Conservation (phyloP, 2,329 filamentous ascomycete species). For the Alternaria consortialis region DNA sequence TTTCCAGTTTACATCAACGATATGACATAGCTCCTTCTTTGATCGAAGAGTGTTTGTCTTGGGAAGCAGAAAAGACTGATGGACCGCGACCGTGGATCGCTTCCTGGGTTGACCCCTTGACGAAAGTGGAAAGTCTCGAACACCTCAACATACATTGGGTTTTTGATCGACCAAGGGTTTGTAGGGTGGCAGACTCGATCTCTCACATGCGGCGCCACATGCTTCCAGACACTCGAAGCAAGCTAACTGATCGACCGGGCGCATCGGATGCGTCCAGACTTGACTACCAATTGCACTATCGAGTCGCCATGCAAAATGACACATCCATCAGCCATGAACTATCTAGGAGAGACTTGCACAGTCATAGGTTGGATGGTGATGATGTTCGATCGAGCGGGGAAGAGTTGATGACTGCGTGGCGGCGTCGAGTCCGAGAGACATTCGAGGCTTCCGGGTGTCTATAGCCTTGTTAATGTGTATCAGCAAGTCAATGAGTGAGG, state of each 20-base stretch:
- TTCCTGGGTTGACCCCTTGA: conserved; percentile 30
- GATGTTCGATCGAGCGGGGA: neutral
- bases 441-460: conserved; percentile 10
- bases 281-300: conserved; percentile 11
- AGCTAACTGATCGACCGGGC: neutral
- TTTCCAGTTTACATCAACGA: conserved; percentile 24
- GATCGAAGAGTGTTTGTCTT: conserved; percentile 19
- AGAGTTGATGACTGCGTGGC: conserved; percentile 3
- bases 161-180: conserved; percentile 22
- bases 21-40: conserved; percentile 15
- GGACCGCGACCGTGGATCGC: conserved; percentile 16
- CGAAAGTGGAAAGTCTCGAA: conserved; percentile 25
- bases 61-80: conserved; percentile 20
- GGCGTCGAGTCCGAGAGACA: conserved; percentile 3
- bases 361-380: neutral
- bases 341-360: conserved; percentile 1
- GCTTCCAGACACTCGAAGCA: conserved; percentile 12
- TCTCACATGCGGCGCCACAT: conserved; percentile 23
- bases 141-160: conserved; percentile 27
- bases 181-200: conserved; percentile 24
- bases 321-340: neutral
- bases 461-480: neutral
- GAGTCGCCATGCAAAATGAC: neutral
- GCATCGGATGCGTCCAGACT: neutral
- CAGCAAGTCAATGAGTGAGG: neutral